These are phyloP conservation scores for Paramecium biaurelia DNA, from an alignment of 73 alveolate species.

Conservation along the genomic window DNA sequence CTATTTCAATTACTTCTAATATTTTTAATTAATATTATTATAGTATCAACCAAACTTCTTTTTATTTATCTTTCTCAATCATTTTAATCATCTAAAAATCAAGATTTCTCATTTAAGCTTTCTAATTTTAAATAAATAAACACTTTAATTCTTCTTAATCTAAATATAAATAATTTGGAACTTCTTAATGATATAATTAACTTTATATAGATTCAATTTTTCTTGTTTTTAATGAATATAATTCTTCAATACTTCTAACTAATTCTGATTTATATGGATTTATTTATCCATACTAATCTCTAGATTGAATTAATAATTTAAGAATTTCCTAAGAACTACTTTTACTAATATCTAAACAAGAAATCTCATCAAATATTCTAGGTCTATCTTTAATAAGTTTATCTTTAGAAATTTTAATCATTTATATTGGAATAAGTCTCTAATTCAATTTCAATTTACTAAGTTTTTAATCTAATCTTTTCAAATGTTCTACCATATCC, in stretches of 20 bases:
- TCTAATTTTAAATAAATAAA: neutral
- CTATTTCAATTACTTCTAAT: neutral
- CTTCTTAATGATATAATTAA: neutral
- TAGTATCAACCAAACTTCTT: neutral
- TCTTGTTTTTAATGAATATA: neutral
- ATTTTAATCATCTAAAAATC: neutral
- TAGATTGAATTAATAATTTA: neutral
- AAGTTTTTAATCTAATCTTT: neutral
- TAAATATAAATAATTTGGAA: neutral
- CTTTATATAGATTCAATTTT: neutral
- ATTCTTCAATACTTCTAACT: neutral
- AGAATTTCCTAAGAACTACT: neutral
- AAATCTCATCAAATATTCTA: neutral
- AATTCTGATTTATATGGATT: neutral
- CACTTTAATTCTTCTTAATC: neutral
- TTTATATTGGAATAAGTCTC: neutral
- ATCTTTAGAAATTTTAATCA: neutral
- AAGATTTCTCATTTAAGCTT: neutral
- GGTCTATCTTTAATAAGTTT: slow-evolving; percentile 1
- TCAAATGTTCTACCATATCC: neutral
- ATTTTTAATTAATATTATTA: neutral
- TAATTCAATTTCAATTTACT: neutral
- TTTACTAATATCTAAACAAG: neutral
- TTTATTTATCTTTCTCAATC: neutral
- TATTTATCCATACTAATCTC: neutral